Conservation (phyloP, 2,329 filamentous ascomycete genomes). For the Talaromyces rugulosus region DNA sequence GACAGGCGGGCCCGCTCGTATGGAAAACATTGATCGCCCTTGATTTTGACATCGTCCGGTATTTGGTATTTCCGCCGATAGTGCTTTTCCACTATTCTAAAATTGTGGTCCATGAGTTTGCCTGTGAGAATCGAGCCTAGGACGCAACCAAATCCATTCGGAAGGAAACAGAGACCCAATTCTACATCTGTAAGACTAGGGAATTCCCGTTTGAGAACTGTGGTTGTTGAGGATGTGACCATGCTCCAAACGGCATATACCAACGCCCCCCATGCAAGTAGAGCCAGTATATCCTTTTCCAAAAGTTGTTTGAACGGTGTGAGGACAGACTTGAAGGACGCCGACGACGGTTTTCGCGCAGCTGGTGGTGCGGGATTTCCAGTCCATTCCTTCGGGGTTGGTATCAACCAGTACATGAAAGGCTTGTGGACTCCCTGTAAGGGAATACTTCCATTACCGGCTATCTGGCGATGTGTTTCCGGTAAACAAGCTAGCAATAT, state of each 20-base stretch:
- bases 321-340: neutral
- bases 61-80: constrained; percentile 4
- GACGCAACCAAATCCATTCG: constrained; percentile 23
- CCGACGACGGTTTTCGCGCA: neutral
- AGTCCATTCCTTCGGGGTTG: neutral
- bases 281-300: constrained; percentile 30
- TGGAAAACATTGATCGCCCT: neutral
- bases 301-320: constrained; percentile 3
- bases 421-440: constrained; percentile 14
- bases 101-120: constrained; percentile 2
- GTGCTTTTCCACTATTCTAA: neutral
- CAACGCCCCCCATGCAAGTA: constrained; percentile 29
- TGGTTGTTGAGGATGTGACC: constrained; percentile 34
- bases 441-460: constrained; percentile 26
- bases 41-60: neutral
- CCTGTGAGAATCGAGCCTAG: constrained; percentile 10
- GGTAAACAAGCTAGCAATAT: constrained; percentile 21
- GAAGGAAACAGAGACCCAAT: constrained; percentile 20
- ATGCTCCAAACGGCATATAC: constrained; percentile 29
- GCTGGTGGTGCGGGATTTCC: neutral
- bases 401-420: neutral
- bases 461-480: constrained; percentile 30
- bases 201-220: constrained; percentile 28
- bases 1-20: constrained; percentile 5
- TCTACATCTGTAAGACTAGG: constrained; percentile 19